Base-by-base conservation (phyloP, 164 flowering plant species). In the Berberis thunbergii region DNA sequence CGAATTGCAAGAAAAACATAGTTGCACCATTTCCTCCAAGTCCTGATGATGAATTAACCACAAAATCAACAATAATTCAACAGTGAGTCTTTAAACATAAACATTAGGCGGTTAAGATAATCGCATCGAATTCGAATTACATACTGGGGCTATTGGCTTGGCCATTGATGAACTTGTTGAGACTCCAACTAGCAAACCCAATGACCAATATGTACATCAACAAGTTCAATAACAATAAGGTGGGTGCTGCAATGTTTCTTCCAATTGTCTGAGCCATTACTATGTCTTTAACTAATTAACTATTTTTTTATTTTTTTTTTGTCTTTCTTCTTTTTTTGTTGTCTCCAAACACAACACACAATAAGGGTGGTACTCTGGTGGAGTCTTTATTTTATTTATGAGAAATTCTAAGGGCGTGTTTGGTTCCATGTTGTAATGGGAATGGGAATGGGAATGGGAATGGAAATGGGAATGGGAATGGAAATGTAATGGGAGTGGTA, bases 181-280 rank as follows among this genome's bases (percentile, higher is more conserved):
- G 68, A 64, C 86, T 84, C 96, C 98, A 93, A 74, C 97, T 88
- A 61, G 89, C 87, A 75, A 93, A 85, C 1, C 96, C 97, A 9
- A 88, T 11, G 0, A 81, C 84, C 3, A 85, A 61, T 26, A 83
- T 45, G 57, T 88, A 93, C 88, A 90, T 70, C 26, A 83, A 10
- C 76, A 93, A 62, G 77, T 90, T 93, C 6, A 93, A 61, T 63
- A 85, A 83, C 81, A 93, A 72, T 81, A 93, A 69, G 6, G n/a
- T n/a, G n/a, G 98, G 96, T 3, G 82, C 92, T 61, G 96, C 97
- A n/a, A 90, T 6, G 67, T 73, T 85, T 56, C 89, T 88, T 43
- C 94, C 97, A 5, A 83, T 79, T 4, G 85, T 78, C 58, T 62
- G 72, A 38, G 89, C 92, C 92, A 87, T 89, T 8, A 12, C 26